A percentile compares a stretch with the other conserved stretches of the same genome.
These are phyloP conservation scores for Periglandula ipomoeae DNA, from an alignment of 2,329 filamentous ascomycete species.

Conservation along the genomic window DNA sequence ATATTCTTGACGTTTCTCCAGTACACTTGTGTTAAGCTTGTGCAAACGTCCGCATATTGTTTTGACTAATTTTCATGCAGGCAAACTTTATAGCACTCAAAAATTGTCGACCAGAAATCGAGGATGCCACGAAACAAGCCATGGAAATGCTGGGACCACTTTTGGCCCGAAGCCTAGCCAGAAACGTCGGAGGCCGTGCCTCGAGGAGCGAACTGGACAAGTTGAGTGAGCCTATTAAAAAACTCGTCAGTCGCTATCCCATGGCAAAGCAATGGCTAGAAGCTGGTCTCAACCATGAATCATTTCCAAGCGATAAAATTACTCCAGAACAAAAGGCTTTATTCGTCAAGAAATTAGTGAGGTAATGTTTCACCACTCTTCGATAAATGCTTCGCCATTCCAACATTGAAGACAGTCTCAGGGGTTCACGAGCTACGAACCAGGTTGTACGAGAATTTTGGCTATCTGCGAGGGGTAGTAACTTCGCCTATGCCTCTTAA, in stretches of 20 bases:
- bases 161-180: slow-evolving; percentile 49
- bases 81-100: slow-evolving; percentile 42
- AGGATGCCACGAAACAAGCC: slow-evolving; percentile 37
- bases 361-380: slow-evolving; percentile 25
- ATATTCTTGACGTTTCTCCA: too few species aligned
- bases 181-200: slow-evolving; percentile 59
- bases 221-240: slow-evolving; percentile 62
- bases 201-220: slow-evolving; percentile 64
- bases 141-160: slow-evolving; percentile 52
- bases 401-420: slow-evolving; percentile 35
- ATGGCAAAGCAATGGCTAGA: slow-evolving; percentile 55
- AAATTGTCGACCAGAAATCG: slow-evolving; percentile 30
- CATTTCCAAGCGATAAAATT: slow-evolving; percentile 53
- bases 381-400: background rate
- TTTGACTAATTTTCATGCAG: slow-evolving; percentile 23
- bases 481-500: slow-evolving; percentile 51
- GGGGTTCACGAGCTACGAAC: slow-evolving; percentile 56
- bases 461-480: slow-evolving; percentile 54
- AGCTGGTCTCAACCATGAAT: slow-evolving; percentile 42
- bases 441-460: slow-evolving; percentile 64
- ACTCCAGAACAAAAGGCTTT: slow-evolving; percentile 47
- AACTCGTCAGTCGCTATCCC: slow-evolving; percentile 48
- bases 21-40: background rate
- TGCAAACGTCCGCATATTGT: background rate
- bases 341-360: slow-evolving; percentile 59